Evolutionary conservation across 345 rosid species (phyloP), one percentile per base, ranked within the genome.

Genomic region (Bruguiera sexangula): DNA sequence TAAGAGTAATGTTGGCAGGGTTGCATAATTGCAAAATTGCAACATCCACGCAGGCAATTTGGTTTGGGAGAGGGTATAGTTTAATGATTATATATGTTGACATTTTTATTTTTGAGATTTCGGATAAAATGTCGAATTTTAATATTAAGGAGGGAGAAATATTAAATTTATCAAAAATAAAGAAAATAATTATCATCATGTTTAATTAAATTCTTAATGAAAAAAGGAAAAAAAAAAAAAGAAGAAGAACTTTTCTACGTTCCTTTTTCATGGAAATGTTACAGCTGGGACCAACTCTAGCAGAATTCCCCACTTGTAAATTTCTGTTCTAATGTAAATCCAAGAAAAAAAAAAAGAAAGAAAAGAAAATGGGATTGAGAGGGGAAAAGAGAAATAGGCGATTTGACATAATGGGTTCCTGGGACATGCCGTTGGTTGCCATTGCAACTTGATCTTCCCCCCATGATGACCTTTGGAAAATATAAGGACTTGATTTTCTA

Each of bases 291-390:
- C 72, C 65, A 30, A 46, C 64, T 60, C 50, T 9, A n/a, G 21
- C 15, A 46, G 31, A 69, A 60, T 50, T 69, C 29, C 72, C 65
- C 59, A 58, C 72, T 52, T 58, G 32, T 20, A 48, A 69, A 61
- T 30, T 22, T 60, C 1, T 3, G n/a, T 4, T 21, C 19, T 18
- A 3, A 29, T 5, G 29, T 5, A 56, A 56, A 21, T n/a, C 34
- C 16, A 51, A 43, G 8, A 43, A 11, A 10, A 39, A 2, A 39
- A 69, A 8, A 5, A 68, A 21, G 31, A 46, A 21, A 3, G 22
- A 6, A 11, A 18, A 21, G 8, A 50, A 52, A 34, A 51, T 0
- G 2, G 34, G 60, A 0, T 51, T 6, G 34, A 8, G 18, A 69
- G 18, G 39, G 52, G 54, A 57, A 57, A 57, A 69, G 51, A 60